Base-by-base conservation (phyloP, 345 rosid species). In the Nasturtium officinale region DNA sequence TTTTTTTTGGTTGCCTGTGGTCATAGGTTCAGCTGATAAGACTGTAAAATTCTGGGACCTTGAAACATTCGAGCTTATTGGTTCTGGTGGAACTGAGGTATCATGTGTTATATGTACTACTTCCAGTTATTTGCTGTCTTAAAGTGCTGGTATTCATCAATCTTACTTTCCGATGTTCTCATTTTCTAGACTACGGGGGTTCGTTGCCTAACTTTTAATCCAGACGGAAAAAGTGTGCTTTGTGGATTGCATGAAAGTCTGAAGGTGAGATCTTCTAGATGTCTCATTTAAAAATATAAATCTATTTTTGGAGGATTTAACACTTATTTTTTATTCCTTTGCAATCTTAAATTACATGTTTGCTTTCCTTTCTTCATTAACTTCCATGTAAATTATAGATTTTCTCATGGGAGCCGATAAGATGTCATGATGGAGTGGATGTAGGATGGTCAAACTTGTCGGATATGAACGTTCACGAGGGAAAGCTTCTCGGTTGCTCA, bases 11-110 rank as follows among this genome's bases (percentile, higher is more conserved):
- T 16, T 23, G 52, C 40, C 65, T 54, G 53, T 75, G 72, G 48
- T 67, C 20, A 35, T 76, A 91, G 99, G 99, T 80, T 96, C 99
- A 67, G 89, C 99, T 78, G 99, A 96, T 77, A 87, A 90, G 82
- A 96, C 99, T 38, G 95, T 96, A 15, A 96, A 92, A 81, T 96
- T 88, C 77, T 96, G 96, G 98, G 99, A 96, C 83, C 98, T 96
- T 64, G 99, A 92, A 80, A 90, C 97, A 48, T 96, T 96, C 72
- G 99, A 96, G 83, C 87, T 90, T 35, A 92, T 92, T 70, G 97
- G 92, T 78, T 86, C 98, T 55, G 87, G 92, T 73, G 98, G 90
- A 67, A 89, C 94, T 30, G 98, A 92, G 99, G 99, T 96, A 87
- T 53, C 52, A 79, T 57, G 47, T 71, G 79, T 59, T 42, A 23